These are phyloP conservation scores for Phellopilus nigrolimitatus DNA, from an alignment of 1,284 basidiomycete species.

Conservation along the genomic window DNA sequence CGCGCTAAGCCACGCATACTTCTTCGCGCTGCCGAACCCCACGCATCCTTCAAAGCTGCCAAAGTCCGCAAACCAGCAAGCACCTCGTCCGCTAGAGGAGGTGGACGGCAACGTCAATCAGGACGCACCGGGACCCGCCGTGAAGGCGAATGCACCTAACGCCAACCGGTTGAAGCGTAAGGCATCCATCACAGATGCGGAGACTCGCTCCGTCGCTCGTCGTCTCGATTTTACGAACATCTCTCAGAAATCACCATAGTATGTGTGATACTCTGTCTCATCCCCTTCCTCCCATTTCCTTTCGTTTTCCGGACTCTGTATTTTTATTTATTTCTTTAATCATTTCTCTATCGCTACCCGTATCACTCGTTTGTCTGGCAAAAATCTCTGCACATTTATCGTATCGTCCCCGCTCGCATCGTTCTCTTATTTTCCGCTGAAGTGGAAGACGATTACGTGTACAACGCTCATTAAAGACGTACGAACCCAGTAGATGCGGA, in stretches of 20 bases:
- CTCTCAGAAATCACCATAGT: conserved; percentile 14
- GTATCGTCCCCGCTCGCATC: conserved; percentile 16
- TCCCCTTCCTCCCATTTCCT: background rate
- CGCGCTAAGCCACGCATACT: conserved; percentile 75
- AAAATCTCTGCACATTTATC: no score
- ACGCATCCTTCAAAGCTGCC: conserved; percentile 80
- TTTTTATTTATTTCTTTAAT: conserved; percentile 8
- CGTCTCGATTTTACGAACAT: conserved; percentile 41
- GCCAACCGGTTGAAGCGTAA: conserved; percentile 48
- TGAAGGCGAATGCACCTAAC: conserved; percentile 31
- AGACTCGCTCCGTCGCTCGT: conserved; percentile 40
- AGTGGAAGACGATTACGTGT: conserved; percentile 12
- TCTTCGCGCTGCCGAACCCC: conserved; percentile 72
- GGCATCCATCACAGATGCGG: conserved; percentile 32
- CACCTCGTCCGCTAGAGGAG: conserved; percentile 60
- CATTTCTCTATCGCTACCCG: conserved; percentile 14
- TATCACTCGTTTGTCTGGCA: no score
- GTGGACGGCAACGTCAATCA: conserved; percentile 63
- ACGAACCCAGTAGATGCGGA: background rate
- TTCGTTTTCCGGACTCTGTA: background rate
- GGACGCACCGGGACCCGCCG: conserved; percentile 32
- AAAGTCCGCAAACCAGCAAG: conserved; percentile 55
- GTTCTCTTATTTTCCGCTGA: conserved; percentile 6
- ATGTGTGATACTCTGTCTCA: background rate
- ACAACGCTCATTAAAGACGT: conserved; percentile 3